phyloP scores from a whole-genome alignment of 257 asterid genomes.

The Ilex aquifolium region DNA sequence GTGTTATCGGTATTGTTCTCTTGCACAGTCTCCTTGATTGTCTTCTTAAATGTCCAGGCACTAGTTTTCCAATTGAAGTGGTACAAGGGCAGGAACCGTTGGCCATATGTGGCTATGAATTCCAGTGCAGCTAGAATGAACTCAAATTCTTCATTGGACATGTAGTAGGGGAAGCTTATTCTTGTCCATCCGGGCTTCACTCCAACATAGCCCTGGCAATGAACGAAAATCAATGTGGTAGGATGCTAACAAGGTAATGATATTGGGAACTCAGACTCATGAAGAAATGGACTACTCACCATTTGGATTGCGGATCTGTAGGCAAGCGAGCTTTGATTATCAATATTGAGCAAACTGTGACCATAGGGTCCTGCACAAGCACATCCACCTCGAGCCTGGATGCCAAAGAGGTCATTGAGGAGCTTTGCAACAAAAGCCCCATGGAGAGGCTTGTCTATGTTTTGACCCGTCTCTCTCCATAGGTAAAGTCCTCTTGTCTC shows the following conservation, averaged over 20 bases:
- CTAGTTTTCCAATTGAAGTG: slow-evolving; percentile 55
- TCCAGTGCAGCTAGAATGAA: slow-evolving; percentile 51
- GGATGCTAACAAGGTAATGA: not conserved
- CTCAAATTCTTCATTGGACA: slow-evolving; percentile 57
- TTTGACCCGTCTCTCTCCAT: slow-evolving; percentile 24
- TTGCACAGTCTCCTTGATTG: slow-evolving; percentile 3
- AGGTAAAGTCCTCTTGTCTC: slow-evolving; percentile 14
- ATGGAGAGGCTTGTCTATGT: slow-evolving; percentile 40
- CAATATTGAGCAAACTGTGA: slow-evolving; percentile 44
- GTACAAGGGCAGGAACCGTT: slow-evolving; percentile 48
- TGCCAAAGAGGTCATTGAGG: slow-evolving; percentile 64
- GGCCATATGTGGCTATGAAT: slow-evolving; percentile 56
- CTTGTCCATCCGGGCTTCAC: slow-evolving; percentile 81
- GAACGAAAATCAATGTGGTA: no score
- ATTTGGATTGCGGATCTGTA: slow-evolving; percentile 32
- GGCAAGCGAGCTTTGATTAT: slow-evolving; percentile 30
- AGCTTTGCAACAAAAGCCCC: slow-evolving; percentile 71
- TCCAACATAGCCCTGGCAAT: slow-evolving; percentile 53
- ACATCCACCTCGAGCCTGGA: slow-evolving; percentile 80
- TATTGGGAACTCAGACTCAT: no score
- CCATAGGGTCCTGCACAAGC: slow-evolving; percentile 80
- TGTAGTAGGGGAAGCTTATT: slow-evolving; percentile 68
- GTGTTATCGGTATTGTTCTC: slow-evolving; percentile 3
- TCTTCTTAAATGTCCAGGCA: slow-evolving; percentile 49
- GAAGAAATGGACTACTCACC: slow-evolving; percentile 23